phyloP scores from a whole-genome alignment of 73 alveolate genomes.

The Diophrys appendiculata region DNA sequence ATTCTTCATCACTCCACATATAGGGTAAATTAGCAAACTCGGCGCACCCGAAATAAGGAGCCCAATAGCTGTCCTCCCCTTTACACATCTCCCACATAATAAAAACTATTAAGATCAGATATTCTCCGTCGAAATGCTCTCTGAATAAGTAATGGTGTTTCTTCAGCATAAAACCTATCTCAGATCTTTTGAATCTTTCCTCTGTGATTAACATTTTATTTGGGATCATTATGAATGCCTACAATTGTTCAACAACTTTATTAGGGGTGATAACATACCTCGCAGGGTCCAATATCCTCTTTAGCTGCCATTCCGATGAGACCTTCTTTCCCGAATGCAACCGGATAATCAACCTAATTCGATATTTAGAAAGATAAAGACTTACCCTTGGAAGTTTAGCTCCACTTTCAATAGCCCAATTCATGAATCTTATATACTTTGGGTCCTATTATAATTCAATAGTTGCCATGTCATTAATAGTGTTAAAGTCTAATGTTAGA shows the following conservation, averaged over 20 bases:
- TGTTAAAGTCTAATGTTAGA: too few species aligned
- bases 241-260: too few species aligned
- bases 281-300: constrained; percentile 33
- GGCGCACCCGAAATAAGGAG: constrained; percentile 56
- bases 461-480: background rate
- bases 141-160: background rate
- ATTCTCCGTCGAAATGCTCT: constrained; percentile 47
- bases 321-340: constrained; percentile 30
- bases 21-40: constrained; percentile 43
- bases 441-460: constrained; percentile 2
- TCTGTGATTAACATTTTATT: background rate
- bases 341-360: constrained; percentile 28
- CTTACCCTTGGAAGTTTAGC: constrained; percentile 21
- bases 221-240: background rate
- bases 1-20: constrained; percentile 47
- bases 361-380: background rate
- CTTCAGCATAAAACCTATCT: background rate
- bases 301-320: constrained; percentile 36
- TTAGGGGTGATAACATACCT: too few species aligned
- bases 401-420: constrained; percentile 48
- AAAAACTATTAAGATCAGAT: constrained; percentile 40
- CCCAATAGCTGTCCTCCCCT: constrained; percentile 65
- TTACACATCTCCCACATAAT: constrained; percentile 41
- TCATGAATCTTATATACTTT: background rate
- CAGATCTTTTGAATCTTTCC: background rate